phyloP scores from a whole-genome alignment of 139 green algal genomes.

The Chlamydomonas incerta region DNA sequence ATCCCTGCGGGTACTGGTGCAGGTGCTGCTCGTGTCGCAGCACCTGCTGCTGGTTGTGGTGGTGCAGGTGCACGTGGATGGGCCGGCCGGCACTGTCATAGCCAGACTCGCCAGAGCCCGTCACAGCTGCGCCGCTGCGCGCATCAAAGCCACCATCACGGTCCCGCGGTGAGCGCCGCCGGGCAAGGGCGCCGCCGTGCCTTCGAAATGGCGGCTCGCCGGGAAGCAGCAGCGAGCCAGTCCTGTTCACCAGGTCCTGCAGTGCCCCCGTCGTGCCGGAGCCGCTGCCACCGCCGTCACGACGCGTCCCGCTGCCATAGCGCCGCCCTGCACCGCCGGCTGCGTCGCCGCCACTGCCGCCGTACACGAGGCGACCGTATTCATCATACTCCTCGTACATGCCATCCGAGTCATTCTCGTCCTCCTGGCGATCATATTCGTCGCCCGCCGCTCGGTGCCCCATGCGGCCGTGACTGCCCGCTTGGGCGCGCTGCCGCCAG shows the following conservation, averaged over 20 bases:
- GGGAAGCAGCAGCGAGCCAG: not conserved
- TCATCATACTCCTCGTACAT: too few species aligned
- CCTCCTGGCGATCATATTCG: too few species aligned
- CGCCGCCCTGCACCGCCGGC: not conserved
- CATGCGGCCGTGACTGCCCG: too few species aligned
- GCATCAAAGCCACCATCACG: too few species aligned
- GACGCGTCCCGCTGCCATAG: not conserved
- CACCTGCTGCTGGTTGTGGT: not conserved
- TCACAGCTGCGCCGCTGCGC: too few species aligned
- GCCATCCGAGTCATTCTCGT: too few species aligned
- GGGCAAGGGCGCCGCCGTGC: too few species aligned
- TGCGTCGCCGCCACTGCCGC: not conserved
- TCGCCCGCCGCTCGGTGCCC: too few species aligned
- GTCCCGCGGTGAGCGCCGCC: too few species aligned
- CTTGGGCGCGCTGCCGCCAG: too few species aligned
- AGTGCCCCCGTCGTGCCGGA: not conserved
- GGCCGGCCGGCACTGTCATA: not conserved
- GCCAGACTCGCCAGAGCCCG: not conserved
- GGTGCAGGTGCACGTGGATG: not conserved
- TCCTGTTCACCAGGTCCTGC: not conserved
- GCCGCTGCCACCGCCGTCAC: too few species aligned
- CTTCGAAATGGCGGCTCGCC: not conserved
- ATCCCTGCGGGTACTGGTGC: not conserved
- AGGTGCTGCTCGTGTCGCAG: not conserved
- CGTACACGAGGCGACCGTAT: too few species aligned